Evolutionary conservation across 2,329 filamentous ascomycete species (phyloP).

Genomic region (Alternaria gansuensis): DNA sequence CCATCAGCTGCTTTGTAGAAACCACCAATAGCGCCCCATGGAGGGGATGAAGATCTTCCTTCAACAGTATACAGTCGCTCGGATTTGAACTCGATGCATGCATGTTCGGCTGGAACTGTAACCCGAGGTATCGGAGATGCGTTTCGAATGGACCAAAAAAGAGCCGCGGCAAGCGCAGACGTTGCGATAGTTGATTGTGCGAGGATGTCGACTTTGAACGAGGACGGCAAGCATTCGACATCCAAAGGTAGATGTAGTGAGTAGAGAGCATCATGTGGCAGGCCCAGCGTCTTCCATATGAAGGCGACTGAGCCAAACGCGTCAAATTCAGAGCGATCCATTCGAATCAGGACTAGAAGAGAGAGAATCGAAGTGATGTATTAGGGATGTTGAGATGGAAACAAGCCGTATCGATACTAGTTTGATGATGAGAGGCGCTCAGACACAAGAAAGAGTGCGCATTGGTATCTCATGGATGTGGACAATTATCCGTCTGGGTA

Average conservation of each 20-base stretch:
- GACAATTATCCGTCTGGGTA: not conserved
- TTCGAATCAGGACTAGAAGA: not conserved
- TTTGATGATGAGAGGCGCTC: not conserved
- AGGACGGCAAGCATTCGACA: conserved; percentile 56
- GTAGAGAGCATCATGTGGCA: conserved; percentile 35
- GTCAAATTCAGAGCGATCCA: conserved; percentile 37
- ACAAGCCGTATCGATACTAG: not conserved
- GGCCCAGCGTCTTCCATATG: conserved; percentile 41
- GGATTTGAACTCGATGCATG: conserved; percentile 63
- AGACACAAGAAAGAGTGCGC: not conserved
- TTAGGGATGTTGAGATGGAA: not conserved
- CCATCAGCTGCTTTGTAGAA: conserved; percentile 63
- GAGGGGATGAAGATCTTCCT: conserved; percentile 44
- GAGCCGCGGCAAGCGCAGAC: conserved; percentile 61
- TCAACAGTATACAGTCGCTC: conserved; percentile 61
- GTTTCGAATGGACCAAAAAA: conserved; percentile 54
- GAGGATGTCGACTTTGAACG: conserved; percentile 64
- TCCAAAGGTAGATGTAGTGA: conserved; percentile 34
- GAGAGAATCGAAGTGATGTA: not conserved
- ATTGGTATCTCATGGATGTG: not conserved
- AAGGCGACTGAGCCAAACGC: conserved; percentile 40
- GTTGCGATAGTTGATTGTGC: conserved; percentile 63
- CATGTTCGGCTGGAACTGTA: conserved; percentile 58
- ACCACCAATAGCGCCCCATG: conserved; percentile 60
- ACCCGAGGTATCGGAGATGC: conserved; percentile 48